A percentile compares a stretch with the other conserved stretches of the same genome.
phyloP scores from a whole-genome alignment of 73 alveolate species.

The Paramecium sonneborni region DNA sequence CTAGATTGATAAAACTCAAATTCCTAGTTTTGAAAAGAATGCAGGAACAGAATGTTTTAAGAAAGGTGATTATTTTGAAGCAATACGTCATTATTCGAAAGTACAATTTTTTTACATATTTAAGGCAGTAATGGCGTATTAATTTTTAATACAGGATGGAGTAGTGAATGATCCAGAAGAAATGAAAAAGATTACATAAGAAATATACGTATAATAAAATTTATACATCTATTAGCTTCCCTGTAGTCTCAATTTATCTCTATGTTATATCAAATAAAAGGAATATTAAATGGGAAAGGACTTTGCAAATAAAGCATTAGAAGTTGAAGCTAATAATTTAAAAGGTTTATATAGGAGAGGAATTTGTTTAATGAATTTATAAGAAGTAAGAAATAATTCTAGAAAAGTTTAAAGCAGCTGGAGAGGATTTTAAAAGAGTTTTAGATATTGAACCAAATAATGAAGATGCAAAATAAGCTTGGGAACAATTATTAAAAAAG shows the following conservation, averaged over 20 bases:
- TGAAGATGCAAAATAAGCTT: background rate
- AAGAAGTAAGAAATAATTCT: background rate
- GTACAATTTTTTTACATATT: background rate
- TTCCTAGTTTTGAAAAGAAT: constrained; percentile 18
- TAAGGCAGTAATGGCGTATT: constrained; percentile 39
- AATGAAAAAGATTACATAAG: background rate
- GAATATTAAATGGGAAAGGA: background rate
- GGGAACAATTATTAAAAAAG: background rate
- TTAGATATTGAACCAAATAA: constrained; percentile 23
- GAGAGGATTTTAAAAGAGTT: background rate
- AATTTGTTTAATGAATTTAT: background rate
- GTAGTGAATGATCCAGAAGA: background rate
- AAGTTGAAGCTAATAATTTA: constrained; percentile 7
- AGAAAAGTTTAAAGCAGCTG: constrained; percentile 4
- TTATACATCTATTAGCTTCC: background rate
- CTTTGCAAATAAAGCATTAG: constrained; percentile 32
- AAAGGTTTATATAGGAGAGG: constrained; percentile 42
- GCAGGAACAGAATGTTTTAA: constrained; percentile 12
- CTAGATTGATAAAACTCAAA: background rate
- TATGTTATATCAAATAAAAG: constrained; percentile 9
- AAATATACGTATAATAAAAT: background rate
- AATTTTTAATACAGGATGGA: constrained; percentile 23
- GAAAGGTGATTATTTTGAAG: constrained; percentile 30
- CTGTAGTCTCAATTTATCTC: background rate
- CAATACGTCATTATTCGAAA: constrained; percentile 3